These are phyloP conservation scores for Sporothrix humicola DNA, from an alignment of 2,329 filamentous ascomycete genomes.

Conservation along the genomic window DNA sequence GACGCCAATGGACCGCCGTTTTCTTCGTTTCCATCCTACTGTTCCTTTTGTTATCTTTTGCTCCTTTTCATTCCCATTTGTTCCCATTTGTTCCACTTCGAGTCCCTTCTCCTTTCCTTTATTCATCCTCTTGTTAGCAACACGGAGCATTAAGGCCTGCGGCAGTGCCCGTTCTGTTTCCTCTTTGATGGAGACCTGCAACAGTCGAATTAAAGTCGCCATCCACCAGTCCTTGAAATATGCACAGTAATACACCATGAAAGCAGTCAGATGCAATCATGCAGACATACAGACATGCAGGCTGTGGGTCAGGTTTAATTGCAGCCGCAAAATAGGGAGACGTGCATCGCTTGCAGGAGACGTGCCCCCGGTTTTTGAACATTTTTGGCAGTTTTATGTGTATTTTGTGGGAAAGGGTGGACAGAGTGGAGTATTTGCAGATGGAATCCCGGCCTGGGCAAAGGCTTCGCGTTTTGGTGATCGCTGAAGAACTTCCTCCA, in stretches of 20 bases:
- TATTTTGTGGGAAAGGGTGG: neutral
- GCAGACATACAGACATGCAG: neutral
- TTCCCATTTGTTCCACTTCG: no score
- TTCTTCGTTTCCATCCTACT: no score
- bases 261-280: neutral
- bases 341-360: constrained; percentile 6
- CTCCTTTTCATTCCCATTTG: no score
- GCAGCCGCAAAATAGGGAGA: constrained; percentile 11
- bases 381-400: neutral
- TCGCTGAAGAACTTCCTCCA: neutral
- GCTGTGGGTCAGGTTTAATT: constrained; percentile 24
- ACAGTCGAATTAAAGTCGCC: no score
- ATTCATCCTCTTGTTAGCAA: neutral
- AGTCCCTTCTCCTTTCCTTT: neutral
- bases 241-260: neutral
- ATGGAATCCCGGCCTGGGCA: constrained; percentile 13
- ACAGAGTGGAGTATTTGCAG: neutral
- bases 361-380: neutral
- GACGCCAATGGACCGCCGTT: neutral
- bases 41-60: no score
- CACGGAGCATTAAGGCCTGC: constrained; percentile 12
- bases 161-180: neutral
- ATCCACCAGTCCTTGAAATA: no score
- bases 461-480: neutral
- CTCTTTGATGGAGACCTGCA: neutral